Evolutionary conservation across 192 early-diverging fungal genomes (phyloP), one percentile per base, ranked within the genome.

Genomic region (Piromyces sp.): DNA sequence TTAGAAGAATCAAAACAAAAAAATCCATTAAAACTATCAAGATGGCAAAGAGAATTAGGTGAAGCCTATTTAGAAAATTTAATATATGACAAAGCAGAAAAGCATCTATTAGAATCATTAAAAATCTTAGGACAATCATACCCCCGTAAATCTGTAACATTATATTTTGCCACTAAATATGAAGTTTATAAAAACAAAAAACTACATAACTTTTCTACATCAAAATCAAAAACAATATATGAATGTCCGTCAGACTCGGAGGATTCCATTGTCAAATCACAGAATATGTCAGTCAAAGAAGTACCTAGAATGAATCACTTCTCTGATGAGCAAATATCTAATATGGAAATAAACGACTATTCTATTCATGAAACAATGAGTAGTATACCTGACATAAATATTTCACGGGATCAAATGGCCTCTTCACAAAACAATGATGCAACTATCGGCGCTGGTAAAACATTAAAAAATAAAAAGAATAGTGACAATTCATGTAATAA

Each of bases 41-140:
- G 79, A 17, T 89, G 88, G 88, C 79, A 89, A 79, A 80, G 87
- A 80, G 87, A 90, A 80, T 82, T 89, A 30, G 89, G 89, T 30
- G 84, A 89, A 19, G 86, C 88, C n/a, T 85, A 86, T 30, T 84
- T 90, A 68, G 14, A 40, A 14, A 40, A 78, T 33, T 84, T 78
- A 31, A 86, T 89, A n/a, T 12, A 68, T 29, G 81, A 33, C 7
- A 80, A 84, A 28, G 87, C 87, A 16, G 85, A 86, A 78, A n/a
- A 26, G 0, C 83, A 88, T 81, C 58, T 90, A 16, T 51, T 84
- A 22, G 79, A 87, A 31, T 81, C 83, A 29, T 80, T 89, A 26
- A 40, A 79, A 79, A 78, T 88, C 11, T 79, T 86, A 42, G 86
- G 85, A 12, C 84, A 87, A 30, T 30, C 37, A 9, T 84, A 87